Evolutionary conservation across 1,139 yeast species (phyloP).

Genomic region (Blastobotrys ciferrii): DNA sequence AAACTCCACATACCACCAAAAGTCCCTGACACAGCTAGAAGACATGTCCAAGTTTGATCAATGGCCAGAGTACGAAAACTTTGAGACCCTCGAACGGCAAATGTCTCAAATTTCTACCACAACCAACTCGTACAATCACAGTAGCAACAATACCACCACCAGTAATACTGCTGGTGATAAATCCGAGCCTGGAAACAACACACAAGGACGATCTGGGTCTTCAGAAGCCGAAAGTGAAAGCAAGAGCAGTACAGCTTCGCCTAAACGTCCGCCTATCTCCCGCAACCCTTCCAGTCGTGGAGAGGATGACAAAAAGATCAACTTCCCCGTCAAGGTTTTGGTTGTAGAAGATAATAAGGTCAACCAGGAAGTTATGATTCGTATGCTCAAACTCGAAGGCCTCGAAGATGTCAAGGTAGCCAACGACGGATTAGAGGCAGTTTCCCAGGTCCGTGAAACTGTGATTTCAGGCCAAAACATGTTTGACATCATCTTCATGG

Average conservation of each 20-base stretch:
- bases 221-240: background rate
- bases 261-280: constrained; percentile 25
- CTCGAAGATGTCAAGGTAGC: constrained; percentile 71
- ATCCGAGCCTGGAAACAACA: background rate
- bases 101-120: background rate
- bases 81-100: background rate
- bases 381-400: constrained; percentile 88
- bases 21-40: background rate
- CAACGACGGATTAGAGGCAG: constrained; percentile 88
- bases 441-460: constrained; percentile 49
- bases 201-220: background rate
- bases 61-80: constrained; percentile 4
- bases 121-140: no score
- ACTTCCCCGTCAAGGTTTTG: constrained; percentile 51
- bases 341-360: constrained; percentile 96
- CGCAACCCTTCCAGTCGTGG: constrained; percentile 26
- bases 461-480: constrained; percentile 36
- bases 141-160: background rate
- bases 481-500: constrained; percentile 85
- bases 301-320: constrained; percentile 26
- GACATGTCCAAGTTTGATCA: background rate
- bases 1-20: constrained; percentile 20
- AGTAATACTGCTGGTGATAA: background rate
- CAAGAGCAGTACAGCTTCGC: background rate
- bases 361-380: constrained; percentile 86